Conservation (phyloP, 2,329 filamentous ascomycete genomes). For the Ascochyta lentis region DNA sequence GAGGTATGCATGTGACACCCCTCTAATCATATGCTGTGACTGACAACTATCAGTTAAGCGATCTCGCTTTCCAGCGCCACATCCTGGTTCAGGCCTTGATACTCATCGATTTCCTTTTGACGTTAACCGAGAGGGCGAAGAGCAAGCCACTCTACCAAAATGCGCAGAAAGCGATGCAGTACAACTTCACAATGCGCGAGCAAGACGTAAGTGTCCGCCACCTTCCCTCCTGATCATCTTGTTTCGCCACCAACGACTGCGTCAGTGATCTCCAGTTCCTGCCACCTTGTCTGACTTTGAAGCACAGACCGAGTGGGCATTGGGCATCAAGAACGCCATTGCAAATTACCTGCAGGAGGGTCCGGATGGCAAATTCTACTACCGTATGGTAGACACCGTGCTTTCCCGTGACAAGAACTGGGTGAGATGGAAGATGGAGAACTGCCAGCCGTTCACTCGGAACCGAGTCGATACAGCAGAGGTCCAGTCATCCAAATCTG, state of each 20-base stretch:
- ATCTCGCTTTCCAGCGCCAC: slow-evolving; percentile 91
- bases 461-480: slow-evolving; percentile 72
- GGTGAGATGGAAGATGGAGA: slow-evolving; percentile 97
- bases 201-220: slow-evolving; percentile 72
- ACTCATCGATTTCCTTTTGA: slow-evolving; percentile 92
- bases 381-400: slow-evolving; percentile 95
- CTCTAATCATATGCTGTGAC: slow-evolving; percentile 31
- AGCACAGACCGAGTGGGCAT: slow-evolving; percentile 79
- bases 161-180: slow-evolving; percentile 87
- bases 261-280: slow-evolving; percentile 30
- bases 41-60: slow-evolving; percentile 71
- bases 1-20: slow-evolving; percentile 65
- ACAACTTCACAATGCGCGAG: slow-evolving; percentile 76
- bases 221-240: slow-evolving; percentile 21
- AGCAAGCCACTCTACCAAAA: slow-evolving; percentile 74
- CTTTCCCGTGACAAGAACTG: slow-evolving; percentile 96
- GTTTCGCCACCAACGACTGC: slow-evolving; percentile 23
- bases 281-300: slow-evolving; percentile 42
- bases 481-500: slow-evolving; percentile 72
- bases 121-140: slow-evolving; percentile 81
- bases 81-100: slow-evolving; percentile 96
- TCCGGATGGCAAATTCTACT: slow-evolving; percentile 87
- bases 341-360: slow-evolving; percentile 83
- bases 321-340: slow-evolving; percentile 77
- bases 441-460: slow-evolving; percentile 84